Evolutionary conservation across 805 yeast species (phyloP).

Genomic region (Ogataea henricii): DNA sequence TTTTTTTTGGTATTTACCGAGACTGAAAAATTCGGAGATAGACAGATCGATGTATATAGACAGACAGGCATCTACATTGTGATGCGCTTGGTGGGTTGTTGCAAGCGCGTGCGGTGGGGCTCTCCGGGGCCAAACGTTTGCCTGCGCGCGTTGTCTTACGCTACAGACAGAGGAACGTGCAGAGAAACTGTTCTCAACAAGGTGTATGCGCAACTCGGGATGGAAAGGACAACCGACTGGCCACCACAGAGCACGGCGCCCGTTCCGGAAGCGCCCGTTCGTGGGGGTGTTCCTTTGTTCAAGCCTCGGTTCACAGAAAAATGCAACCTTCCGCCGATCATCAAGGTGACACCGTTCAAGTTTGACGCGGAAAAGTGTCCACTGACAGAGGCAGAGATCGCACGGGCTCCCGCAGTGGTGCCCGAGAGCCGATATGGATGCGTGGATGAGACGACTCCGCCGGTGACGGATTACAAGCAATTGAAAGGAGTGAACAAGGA

Average conservation of each 20-base stretch:
- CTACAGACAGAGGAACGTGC: no score
- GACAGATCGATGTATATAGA: no score
- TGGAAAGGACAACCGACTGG: background rate
- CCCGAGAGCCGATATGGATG: slow-evolving; percentile 19
- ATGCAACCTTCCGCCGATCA: slow-evolving; percentile 1
- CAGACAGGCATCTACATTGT: no score
- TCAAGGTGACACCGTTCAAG: slow-evolving; percentile 6
- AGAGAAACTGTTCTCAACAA: background rate
- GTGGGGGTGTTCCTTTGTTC: background rate
- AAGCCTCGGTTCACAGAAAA: background rate
- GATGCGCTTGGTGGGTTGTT: no score
- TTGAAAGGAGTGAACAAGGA: slow-evolving; percentile 29
- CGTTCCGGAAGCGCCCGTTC: background rate
- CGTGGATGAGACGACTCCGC: slow-evolving; percentile 17
- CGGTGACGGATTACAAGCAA: slow-evolving; percentile 11
- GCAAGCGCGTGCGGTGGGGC: no score
- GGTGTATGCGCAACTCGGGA: slow-evolving; percentile 1
- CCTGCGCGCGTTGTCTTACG: no score
- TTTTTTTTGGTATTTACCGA: no score
- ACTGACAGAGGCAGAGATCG: slow-evolving; percentile 14
- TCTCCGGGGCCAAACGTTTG: no score
- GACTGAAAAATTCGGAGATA: no score
- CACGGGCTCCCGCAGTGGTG: slow-evolving; percentile 13
- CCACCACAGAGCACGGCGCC: background rate
- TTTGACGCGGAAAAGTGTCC: slow-evolving; percentile 11